phyloP scores from a whole-genome alignment of 2,329 filamentous ascomycete species.

The Colletotrichum lupini region DNA sequence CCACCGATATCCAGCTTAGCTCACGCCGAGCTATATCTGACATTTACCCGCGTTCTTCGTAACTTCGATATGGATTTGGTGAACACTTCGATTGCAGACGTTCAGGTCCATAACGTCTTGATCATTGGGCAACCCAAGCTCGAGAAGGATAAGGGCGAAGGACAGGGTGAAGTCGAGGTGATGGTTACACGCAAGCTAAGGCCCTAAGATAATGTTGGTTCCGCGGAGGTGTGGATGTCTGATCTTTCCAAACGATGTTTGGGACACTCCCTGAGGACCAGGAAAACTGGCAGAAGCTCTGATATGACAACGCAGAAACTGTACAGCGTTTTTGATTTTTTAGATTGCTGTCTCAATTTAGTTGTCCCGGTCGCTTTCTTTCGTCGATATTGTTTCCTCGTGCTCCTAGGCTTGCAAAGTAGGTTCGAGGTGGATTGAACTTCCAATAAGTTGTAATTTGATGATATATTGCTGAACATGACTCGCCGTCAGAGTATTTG shows the following conservation, averaged over 20 bases:
- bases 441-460: background rate
- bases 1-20: slow-evolving; percentile 22
- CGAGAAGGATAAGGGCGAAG: slow-evolving; percentile 11
- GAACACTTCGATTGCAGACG: slow-evolving; percentile 31
- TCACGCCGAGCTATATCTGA: slow-evolving; percentile 34
- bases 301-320: background rate
- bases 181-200: slow-evolving; percentile 22
- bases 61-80: slow-evolving; percentile 38
- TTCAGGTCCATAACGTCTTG: slow-evolving; percentile 4
- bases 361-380: background rate
- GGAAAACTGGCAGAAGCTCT: background rate
- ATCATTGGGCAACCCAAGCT: slow-evolving; percentile 29
- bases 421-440: background rate
- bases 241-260: background rate
- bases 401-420: background rate
- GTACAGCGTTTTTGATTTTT: background rate
- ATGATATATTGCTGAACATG: background rate
- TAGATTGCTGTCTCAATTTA: background rate
- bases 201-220: background rate
- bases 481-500: background rate
- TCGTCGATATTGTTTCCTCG: background rate
- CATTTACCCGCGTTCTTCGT: slow-evolving; percentile 31
- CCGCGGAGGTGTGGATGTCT: background rate
- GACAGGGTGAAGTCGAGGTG: slow-evolving; percentile 28
- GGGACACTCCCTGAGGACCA: background rate